Evolutionary conservation across 345 rosid species (phyloP).

Genomic region (Salix dunnii): DNA sequence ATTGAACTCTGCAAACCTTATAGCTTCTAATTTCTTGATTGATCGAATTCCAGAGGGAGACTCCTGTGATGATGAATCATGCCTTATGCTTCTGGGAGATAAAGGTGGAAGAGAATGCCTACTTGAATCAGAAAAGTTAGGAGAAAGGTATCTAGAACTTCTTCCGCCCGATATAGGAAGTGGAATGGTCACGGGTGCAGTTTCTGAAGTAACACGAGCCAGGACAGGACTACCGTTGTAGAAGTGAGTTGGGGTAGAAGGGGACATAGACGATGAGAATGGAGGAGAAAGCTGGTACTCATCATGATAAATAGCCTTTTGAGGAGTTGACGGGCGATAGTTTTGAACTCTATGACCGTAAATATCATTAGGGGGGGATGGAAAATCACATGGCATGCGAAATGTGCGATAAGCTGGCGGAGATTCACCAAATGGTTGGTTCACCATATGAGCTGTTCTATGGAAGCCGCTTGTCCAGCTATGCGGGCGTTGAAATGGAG

Average conservation of each 20-base stretch:
- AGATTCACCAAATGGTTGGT: conserved; percentile 43
- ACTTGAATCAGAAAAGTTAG: conserved; percentile 77
- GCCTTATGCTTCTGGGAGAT: conserved; percentile 70
- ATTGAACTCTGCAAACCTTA: conserved; percentile 63
- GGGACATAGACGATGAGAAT: conserved; percentile 69
- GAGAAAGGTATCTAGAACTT: conserved; percentile 52
- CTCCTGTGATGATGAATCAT: conserved; percentile 73
- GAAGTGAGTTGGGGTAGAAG: conserved; percentile 55
- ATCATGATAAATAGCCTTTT: conserved; percentile 39
- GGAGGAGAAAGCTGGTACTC: conserved; percentile 85
- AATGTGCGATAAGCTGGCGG: conserved; percentile 52
- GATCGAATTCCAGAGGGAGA: conserved; percentile 64
- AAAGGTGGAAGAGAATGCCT: conserved; percentile 76
- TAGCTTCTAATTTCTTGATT: conserved; percentile 48
- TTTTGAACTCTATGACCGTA: conserved; percentile 38
- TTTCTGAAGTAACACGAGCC: conserved; percentile 47
- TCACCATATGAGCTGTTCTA: conserved; percentile 39
- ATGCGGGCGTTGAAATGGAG: conserved; percentile 69
- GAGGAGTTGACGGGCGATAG: conserved; percentile 33
- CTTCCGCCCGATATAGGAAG: conserved; percentile 39
- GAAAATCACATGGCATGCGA: conserved; percentile 39
- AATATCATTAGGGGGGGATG: conserved; percentile 46
- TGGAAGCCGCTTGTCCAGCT: conserved; percentile 96
- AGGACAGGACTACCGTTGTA: conserved; percentile 39
- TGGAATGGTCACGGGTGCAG: conserved; percentile 85